phyloP scores from a whole-genome alignment of 2,329 filamentous ascomycete genomes.

The Cercospora nicotianae region DNA sequence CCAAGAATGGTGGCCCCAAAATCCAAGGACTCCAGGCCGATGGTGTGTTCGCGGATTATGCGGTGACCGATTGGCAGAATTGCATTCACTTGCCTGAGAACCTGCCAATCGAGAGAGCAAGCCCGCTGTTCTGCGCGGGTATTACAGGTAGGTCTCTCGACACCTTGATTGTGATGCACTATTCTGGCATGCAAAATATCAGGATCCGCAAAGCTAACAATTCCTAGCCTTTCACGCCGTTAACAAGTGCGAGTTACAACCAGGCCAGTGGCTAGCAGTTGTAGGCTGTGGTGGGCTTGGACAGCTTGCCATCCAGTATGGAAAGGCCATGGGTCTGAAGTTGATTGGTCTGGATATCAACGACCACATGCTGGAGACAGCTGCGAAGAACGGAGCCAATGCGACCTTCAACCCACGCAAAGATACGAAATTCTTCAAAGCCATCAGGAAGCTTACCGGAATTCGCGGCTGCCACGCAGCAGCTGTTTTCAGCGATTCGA shows the following conservation, averaged over 20 bases:
- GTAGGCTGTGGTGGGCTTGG: background rate
- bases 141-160: background rate
- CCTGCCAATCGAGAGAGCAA: background rate
- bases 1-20: background rate
- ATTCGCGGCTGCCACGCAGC: background rate
- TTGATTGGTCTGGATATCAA: background rate
- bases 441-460: background rate
- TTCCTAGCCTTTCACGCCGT: background rate
- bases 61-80: background rate
- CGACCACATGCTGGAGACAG: background rate
- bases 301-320: background rate
- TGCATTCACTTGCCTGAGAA: background rate
- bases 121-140: background rate
- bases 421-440: background rate
- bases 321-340: background rate
- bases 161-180: background rate
- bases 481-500: background rate
- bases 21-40: background rate
- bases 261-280: background rate
- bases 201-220: background rate
- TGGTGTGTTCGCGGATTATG: background rate
- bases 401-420: background rate
- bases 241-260: background rate
- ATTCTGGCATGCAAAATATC: background rate
- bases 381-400: background rate